Base-by-base conservation (phyloP, 768 basidiomycete species). In the Lyophyllum decastes region DNA sequence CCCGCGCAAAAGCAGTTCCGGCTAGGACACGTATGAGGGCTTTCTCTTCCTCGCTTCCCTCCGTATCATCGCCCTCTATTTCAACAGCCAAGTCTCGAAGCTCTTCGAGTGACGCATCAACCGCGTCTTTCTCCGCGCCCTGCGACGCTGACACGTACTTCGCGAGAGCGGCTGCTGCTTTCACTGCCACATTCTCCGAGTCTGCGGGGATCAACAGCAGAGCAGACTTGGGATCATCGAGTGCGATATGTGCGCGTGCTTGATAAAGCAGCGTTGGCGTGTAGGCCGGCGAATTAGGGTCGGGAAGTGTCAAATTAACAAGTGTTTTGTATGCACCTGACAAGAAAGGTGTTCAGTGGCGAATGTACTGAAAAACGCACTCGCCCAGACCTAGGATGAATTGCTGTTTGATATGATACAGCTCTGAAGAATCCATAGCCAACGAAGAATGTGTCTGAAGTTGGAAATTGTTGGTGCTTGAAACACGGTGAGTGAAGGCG, bases 1-100 rank as follows among this genome's bases (percentile, higher is more conserved):
- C 91, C 33, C 84, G 76, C 16, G 87, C 82, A 70, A 96, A 96
- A 0, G 93, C 92, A 12, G 89, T 93, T n/a, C 88, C 94, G 27
- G 92, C 92, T 19, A 93, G 73, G 26, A 92, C 90, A 52, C 86
- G 79, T 6, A 95, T 92, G 44, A 86, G 70, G 19, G 85, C 83
- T 68, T 86, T 92, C 61, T 92, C 92, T 57, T 77, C 80, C 21
- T 86, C 82, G n/a, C 75, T 80, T 0, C 80, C 81, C 49, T 88
- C 88, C 17, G 75, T 81, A 65, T 91, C 92, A 22, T 89, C 90
- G 5, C 87, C 84, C 65, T 96, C 94, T 41, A 89, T 85, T 71
- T 98, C 95, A 8, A 96, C 84, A 49, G 88, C 85, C 22, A 95
- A 73, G 70, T 96, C 95, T 17, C 95, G 82, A 26, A 95, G 78